Percentiles rank a stretch among this genome's conserved stretches.
These are phyloP conservation scores for Camellia sinensis DNA, from an alignment of 148 eudicot genomes.

Conservation along the genomic window DNA sequence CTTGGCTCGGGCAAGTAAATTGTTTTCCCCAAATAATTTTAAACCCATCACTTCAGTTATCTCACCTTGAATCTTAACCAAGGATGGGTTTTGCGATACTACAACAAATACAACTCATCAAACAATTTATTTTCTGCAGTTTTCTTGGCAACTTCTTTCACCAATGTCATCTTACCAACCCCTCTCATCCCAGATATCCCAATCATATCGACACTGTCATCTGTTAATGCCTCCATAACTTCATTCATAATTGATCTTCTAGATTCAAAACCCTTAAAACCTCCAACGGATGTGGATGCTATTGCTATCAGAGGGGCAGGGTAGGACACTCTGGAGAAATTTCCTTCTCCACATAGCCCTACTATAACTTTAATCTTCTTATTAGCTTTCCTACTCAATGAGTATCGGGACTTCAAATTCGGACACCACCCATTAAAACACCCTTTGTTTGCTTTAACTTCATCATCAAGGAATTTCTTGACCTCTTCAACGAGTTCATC, in stretches of 20 bases:
- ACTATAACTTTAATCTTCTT: too few species aligned
- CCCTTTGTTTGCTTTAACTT: too few species aligned
- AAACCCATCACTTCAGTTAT: conserved; percentile 39
- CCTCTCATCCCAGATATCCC: conserved; percentile 28
- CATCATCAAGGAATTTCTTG: too few species aligned
- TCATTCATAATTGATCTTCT: conserved; percentile 24
- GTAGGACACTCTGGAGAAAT: too few species aligned
- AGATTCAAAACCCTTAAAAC: conserved; percentile 26
- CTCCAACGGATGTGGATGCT: too few species aligned
- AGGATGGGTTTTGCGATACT: conserved; percentile 31
- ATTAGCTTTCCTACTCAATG: too few species aligned
- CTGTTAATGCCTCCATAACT: conserved; percentile 24
- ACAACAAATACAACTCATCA: conserved; percentile 44
- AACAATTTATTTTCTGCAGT: conserved; percentile 16
- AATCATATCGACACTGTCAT: background rate
- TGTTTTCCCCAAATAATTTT: conserved; percentile 18
- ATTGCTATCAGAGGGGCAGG: too few species aligned
- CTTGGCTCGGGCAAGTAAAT: conserved; percentile 23
- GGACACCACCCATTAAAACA: too few species aligned
- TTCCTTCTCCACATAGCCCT: too few species aligned
- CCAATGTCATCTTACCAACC: conserved; percentile 23
- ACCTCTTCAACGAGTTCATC: too few species aligned
- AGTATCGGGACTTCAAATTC: too few species aligned
- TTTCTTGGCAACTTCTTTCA: conserved; percentile 6
- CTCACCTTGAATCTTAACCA: conserved; percentile 36